phyloP scores from a whole-genome alignment of 495 filamentous ascomycete genomes.

The Aspergillus nidulans region DNA sequence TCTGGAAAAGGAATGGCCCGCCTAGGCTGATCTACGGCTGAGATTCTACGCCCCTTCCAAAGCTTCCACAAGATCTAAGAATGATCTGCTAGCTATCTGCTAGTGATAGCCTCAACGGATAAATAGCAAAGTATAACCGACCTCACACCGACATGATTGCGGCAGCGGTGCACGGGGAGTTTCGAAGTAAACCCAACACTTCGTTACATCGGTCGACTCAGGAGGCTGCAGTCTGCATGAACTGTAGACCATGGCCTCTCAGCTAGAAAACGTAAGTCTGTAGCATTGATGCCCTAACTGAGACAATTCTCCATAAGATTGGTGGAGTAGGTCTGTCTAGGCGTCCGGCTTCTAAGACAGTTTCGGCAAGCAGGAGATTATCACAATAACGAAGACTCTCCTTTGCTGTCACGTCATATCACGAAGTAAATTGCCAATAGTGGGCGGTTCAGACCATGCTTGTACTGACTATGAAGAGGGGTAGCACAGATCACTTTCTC shows the following conservation, averaged over 20 bases:
- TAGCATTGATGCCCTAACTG: background rate
- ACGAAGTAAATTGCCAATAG: background rate
- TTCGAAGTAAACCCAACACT: too few species aligned
- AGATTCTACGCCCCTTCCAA: background rate
- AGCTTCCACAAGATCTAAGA: background rate
- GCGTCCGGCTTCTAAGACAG: background rate
- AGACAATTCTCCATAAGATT: slow-evolving; percentile 1
- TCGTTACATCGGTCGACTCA: too few species aligned
- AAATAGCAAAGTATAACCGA: background rate
- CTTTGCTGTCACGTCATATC: background rate
- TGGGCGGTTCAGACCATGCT: background rate
- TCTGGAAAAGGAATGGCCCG: background rate
- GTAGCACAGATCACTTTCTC: background rate
- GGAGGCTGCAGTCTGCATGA: background rate
- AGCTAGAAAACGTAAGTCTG: too few species aligned
- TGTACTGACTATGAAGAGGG: background rate
- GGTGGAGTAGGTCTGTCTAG: slow-evolving; percentile 2
- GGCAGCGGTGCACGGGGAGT: too few species aligned
- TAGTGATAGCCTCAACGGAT: background rate
- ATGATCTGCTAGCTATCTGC: background rate
- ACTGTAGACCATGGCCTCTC: background rate
- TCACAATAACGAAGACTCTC: background rate
- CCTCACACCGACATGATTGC: too few species aligned
- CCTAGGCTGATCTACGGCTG: background rate
- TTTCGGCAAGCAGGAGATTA: slow-evolving; percentile 4